Percentiles rank a stretch among this genome's conserved stretches.
phyloP scores from a whole-genome alignment of 345 rosid species.

The Eutrema heterophyllum region DNA sequence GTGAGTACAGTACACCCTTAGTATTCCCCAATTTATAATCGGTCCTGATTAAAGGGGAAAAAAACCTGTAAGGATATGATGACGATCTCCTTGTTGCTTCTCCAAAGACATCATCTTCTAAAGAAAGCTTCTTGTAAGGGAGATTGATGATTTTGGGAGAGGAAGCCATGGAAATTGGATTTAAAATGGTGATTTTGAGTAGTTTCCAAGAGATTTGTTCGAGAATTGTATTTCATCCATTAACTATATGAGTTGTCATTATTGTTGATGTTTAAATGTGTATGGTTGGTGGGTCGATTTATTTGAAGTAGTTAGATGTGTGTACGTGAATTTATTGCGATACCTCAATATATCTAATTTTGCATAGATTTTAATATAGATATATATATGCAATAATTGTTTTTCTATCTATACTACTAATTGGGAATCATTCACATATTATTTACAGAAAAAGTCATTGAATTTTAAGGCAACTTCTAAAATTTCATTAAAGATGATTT shows the following conservation, averaged over 20 bases:
- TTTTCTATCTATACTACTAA: too few species aligned
- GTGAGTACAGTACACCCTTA: neutral
- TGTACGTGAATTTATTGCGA: slow-evolving; percentile 23
- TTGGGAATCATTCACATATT: too few species aligned
- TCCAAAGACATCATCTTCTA: slow-evolving; percentile 26
- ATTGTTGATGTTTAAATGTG: slow-evolving; percentile 15
- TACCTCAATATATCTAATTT: neutral
- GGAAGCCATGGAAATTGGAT: slow-evolving; percentile 19
- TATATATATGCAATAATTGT: slow-evolving; percentile 9
- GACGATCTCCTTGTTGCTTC: slow-evolving; percentile 14
- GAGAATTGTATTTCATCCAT: neutral
- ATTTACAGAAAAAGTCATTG: too few species aligned
- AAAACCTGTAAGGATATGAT: slow-evolving; percentile 22
- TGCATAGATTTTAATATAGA: neutral
- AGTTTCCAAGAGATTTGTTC: neutral
- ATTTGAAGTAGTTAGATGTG: slow-evolving; percentile 19
- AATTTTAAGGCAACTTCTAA: too few species aligned
- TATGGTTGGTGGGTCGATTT: slow-evolving; percentile 27
- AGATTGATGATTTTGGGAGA: slow-evolving; percentile 17
- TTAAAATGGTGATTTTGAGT: neutral
- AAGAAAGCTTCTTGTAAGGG: slow-evolving; percentile 13
- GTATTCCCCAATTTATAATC: neutral
- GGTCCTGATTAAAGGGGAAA: too few species aligned
- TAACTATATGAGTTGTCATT: slow-evolving; percentile 24
- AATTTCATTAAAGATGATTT: too few species aligned